phyloP scores from a whole-genome alignment of 2,329 filamentous ascomycete genomes.

The Amauroascus verrucosus region DNA sequence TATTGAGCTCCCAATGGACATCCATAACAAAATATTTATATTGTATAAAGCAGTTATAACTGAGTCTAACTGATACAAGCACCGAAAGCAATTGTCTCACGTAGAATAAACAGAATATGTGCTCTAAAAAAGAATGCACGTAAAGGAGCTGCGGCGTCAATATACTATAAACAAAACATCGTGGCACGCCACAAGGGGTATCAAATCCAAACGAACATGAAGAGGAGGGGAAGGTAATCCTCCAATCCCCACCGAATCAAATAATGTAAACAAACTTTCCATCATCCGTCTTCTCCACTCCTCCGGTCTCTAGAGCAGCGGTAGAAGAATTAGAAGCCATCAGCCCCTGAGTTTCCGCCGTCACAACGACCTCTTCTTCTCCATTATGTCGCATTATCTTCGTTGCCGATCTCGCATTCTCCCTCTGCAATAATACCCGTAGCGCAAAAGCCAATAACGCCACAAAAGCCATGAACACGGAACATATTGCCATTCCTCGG shows the following conservation, averaged over 20 bases:
- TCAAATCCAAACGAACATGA: not conserved
- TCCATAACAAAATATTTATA: too few species aligned
- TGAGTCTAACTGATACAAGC: too few species aligned
- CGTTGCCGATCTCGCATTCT: slow-evolving; percentile 40
- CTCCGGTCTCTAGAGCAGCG: not conserved
- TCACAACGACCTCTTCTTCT: slow-evolving; percentile 11
- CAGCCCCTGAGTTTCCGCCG: slow-evolving; percentile 12
- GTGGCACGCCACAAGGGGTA: not conserved
- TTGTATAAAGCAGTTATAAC: too few species aligned
- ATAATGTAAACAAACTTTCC: slow-evolving; percentile 16
- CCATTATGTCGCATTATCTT: slow-evolving; percentile 22
- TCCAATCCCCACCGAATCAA: slow-evolving; percentile 1
- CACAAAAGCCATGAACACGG: slow-evolving; percentile 52
- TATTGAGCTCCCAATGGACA: too few species aligned
- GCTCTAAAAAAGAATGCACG: not conserved
- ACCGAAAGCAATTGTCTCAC: not conserved
- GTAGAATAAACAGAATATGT: not conserved
- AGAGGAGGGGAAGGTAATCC: not conserved
- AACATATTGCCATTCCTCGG: slow-evolving; percentile 53
- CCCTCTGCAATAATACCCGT: slow-evolving; percentile 43
- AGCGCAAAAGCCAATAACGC: slow-evolving; percentile 46
- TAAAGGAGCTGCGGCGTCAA: not conserved
- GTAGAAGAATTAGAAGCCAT: slow-evolving; percentile 12
- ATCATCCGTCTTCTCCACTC: slow-evolving; percentile 5
- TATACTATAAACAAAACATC: not conserved